These are phyloP conservation scores for Exutisphaerella laricina DNA, from an alignment of 2,329 filamentous ascomycete genomes.

Conservation along the genomic window DNA sequence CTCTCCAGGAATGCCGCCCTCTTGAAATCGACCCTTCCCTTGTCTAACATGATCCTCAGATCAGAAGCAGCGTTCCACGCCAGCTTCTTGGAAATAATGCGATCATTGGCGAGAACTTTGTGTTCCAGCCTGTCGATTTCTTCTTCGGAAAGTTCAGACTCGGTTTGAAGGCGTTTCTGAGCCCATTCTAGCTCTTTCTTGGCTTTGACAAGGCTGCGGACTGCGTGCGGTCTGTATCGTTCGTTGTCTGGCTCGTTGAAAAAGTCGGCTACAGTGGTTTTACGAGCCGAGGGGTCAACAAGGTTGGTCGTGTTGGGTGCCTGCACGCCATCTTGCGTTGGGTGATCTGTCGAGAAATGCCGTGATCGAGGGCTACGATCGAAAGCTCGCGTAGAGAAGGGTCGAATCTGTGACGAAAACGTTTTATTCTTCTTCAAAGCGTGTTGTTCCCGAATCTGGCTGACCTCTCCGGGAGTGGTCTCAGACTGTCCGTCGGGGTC, in stretches of 20 bases:
- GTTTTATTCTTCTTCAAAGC: neutral
- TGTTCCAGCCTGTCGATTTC: slow-evolving; percentile 11
- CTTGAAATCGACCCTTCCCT: slow-evolving; percentile 21
- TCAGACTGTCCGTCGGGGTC: too few relatives aligned
- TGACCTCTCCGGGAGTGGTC: too few relatives aligned
- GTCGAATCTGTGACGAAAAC: neutral
- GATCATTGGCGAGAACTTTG: slow-evolving; percentile 12
- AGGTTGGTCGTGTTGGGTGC: slow-evolving; percentile 4
- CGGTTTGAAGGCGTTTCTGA: slow-evolving; percentile 4
- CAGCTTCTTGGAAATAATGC: slow-evolving; percentile 18
- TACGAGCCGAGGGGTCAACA: slow-evolving; percentile 13
- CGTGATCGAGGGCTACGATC: neutral
- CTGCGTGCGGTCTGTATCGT: slow-evolving; percentile 4
- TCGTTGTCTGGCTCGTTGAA: slow-evolving; percentile 16
- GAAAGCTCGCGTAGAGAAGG: neutral
- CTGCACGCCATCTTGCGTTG: neutral
- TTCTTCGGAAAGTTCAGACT: slow-evolving; percentile 7
- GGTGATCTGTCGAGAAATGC: neutral
- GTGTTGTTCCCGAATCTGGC: too few relatives aligned
- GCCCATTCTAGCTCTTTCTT: slow-evolving; percentile 8
- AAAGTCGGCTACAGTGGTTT: slow-evolving; percentile 24
- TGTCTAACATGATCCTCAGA: slow-evolving; percentile 28
- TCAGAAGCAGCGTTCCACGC: slow-evolving; percentile 23
- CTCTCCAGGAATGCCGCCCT: slow-evolving; percentile 25
- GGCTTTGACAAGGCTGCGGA: slow-evolving; percentile 14